A percentile compares a stretch with the other conserved stretches of the same genome.
These are phyloP conservation scores for Panicum miliaceum DNA, from an alignment of 176 grass and related monocot species.

Conservation along the genomic window DNA sequence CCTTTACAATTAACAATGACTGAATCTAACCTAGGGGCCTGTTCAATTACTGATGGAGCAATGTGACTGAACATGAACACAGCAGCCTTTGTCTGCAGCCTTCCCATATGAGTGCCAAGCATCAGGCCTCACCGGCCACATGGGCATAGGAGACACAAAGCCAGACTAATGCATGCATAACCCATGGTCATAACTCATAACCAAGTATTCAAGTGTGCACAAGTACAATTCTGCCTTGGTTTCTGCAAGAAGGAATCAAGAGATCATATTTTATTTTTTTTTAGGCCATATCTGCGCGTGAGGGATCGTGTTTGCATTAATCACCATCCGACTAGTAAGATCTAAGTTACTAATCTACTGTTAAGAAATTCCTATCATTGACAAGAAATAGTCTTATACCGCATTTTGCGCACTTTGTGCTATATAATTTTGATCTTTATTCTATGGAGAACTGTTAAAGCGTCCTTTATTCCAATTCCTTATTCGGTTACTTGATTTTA, in stretches of 20 bases:
- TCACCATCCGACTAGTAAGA: slow-evolving; percentile 26
- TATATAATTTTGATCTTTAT: slow-evolving; percentile 45
- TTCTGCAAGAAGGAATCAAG: slow-evolving; percentile 51
- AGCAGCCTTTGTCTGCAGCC: slow-evolving; percentile 56
- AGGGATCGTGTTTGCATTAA: slow-evolving; percentile 29
- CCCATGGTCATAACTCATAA: slow-evolving; percentile 36
- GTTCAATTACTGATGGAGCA: slow-evolving; percentile 41
- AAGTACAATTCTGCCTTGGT: slow-evolving; percentile 55
- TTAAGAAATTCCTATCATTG: slow-evolving; percentile 32
- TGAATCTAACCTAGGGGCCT: slow-evolving; percentile 34
- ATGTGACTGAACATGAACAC: slow-evolving; percentile 54
- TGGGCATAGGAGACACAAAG: slow-evolving; percentile 38
- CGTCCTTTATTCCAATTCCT: slow-evolving; percentile 42
- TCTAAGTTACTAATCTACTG: slow-evolving; percentile 40
- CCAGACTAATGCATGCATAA: slow-evolving; percentile 44
- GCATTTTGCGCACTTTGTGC: slow-evolving; percentile 20
- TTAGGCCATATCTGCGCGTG: slow-evolving; percentile 3
- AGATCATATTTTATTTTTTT: slow-evolving; percentile 32
- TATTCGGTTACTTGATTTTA: neutral
- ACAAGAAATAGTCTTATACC: slow-evolving; percentile 17
- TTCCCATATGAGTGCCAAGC: slow-evolving; percentile 34
- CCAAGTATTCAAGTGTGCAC: slow-evolving; percentile 44
- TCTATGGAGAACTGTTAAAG: slow-evolving; percentile 28
- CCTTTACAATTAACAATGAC: slow-evolving; percentile 39
- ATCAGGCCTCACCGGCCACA: slow-evolving; percentile 45